Evolutionary conservation across 2,329 filamentous ascomycete genomes (phyloP), one percentile per base, ranked within the genome.

Genomic region (Penicillium concentricum): DNA sequence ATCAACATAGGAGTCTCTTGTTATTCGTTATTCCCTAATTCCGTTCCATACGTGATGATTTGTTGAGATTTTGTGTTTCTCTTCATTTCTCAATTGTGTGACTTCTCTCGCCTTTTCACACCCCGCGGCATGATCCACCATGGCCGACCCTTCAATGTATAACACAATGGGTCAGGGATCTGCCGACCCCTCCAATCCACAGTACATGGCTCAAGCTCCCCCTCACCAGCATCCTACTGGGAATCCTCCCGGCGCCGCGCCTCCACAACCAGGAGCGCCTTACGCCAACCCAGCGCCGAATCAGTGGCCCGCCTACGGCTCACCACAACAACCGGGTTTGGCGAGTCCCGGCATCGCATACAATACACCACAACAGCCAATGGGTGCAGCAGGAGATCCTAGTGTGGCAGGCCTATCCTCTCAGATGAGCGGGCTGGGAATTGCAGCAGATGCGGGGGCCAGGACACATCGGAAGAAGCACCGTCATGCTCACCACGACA

Each of bases 401-500:
- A 57, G 64, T 32, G 72, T 79, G 67, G 72, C 69, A 24, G 77
- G 76, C 3, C 64, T 82, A 51, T 63, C 76, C 13, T 82, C 86
- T 54, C 91, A 95, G 74, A 89, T 96, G 87, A 87, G 87, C 41
- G 86, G 86, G 58, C 84, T 95, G 83, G 87, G 82, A 39, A 78
- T 96, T 64, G 85, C 82, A 34, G 74, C 70, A 56, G 81, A 83
- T 54, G 64, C 69, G 55, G 71, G 68, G 51, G 64, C 71, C 49
- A 77, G 86, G 72, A 64, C 74, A 37, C 75, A 78, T 49, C 89
- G 92, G 82, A 97, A 96, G 85, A 97, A 96, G 82, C 89, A 97
- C 73, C 86, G 91, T 58, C 93, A 97, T 76, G 93, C 92, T 61
- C 90, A 96, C 74, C 93, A 97, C 74, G 88, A 86, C 38, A 85